Evolutionary conservation across 176 grass and related monocot species (phyloP), one percentile per base, ranked within the genome.

Genomic region (Triticum timopheevii): DNA sequence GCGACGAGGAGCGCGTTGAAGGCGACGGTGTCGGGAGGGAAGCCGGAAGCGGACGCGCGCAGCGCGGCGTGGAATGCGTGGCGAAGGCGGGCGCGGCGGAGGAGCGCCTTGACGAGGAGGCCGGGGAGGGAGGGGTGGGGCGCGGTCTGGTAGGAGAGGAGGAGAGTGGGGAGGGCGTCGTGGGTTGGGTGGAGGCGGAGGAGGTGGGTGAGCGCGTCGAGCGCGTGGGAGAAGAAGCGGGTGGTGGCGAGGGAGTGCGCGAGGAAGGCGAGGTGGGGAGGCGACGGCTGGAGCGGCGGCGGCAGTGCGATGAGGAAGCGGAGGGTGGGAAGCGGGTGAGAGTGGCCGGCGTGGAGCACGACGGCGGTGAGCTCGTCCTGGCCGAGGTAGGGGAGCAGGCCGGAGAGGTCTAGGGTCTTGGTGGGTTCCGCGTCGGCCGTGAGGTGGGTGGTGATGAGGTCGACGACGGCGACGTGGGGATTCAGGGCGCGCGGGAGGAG

Each of bases 401-500:
- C 76, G 81, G 82, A 44, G 85, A 97, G 65, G 2, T 68, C 74
- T 0, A 62, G 30, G 39, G 91, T 47, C 6, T 70, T 35, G 25
- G 61, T 4, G n/a, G 76, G 50, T 31, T 63, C 27, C 49, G 23
- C 11, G 28, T 12, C 49, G 16, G 82, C 71, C 42, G 92, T 90
- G 69, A 95, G 90, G 61, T 87, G 90, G 84, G 79, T 69, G 27
- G 86, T 31, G 61, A 98, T 73, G 92, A 94, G 91, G 45, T 94
- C 72, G 71, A 97, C 87, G 71, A 88, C 71, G 80, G 88, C 80
- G 86, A 90, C 66, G 86, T 73, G 91, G 15, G 96, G 93, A 68
- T 98, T 89, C 45, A 98, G 86, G 38, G 88, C 81, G 28, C 89
- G 90, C 31, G 93, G 90, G 79, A 94, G 92, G 25, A 97, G 95